phyloP scores from a whole-genome alignment of 805 yeast genomes.

The Starmerella sp. region DNA sequence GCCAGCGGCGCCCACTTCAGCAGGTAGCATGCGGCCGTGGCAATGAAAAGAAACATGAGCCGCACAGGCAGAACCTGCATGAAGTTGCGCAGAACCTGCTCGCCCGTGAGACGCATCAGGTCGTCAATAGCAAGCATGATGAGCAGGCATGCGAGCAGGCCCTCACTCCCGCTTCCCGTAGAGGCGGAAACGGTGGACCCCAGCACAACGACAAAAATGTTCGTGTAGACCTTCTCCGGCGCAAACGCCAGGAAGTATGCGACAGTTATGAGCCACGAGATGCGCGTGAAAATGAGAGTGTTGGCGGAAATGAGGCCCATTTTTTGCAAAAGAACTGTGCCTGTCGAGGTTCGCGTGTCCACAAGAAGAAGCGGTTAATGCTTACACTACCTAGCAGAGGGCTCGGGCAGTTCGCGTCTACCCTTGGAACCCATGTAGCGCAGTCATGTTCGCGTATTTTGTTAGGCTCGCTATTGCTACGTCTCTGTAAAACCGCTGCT shows the following conservation, averaged over 20 bases:
- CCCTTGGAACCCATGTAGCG: too few relatives aligned
- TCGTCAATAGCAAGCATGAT: constrained; percentile 24
- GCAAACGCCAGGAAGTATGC: constrained; percentile 25
- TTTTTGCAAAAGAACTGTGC: background rate
- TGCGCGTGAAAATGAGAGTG: constrained; percentile 11
- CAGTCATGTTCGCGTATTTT: too few relatives aligned
- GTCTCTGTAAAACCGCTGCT: too few relatives aligned
- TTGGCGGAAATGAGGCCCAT: constrained; percentile 9
- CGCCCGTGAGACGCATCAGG: constrained; percentile 21
- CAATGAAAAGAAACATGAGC: constrained; percentile 22
- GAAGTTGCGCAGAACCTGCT: constrained; percentile 20
- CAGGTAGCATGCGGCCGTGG: constrained; percentile 22
- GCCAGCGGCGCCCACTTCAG: constrained; percentile 20
- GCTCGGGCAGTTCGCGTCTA: too few relatives aligned
- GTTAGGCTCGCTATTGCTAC: too few relatives aligned
- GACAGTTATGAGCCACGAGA: constrained; percentile 22
- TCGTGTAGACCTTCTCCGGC: constrained; percentile 24
- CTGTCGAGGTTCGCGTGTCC: too few relatives aligned
- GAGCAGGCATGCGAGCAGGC: constrained; percentile 25
- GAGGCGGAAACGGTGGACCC: constrained; percentile 21
- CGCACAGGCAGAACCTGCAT: constrained; percentile 26
- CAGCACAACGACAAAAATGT: constrained; percentile 23
- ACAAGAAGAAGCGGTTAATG: background rate
- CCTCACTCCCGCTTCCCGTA: constrained; percentile 23
- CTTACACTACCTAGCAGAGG: background rate